Evolutionary conservation across 2,329 filamentous ascomycete species (phyloP).

Genomic region (Diplocarpon mali): DNA sequence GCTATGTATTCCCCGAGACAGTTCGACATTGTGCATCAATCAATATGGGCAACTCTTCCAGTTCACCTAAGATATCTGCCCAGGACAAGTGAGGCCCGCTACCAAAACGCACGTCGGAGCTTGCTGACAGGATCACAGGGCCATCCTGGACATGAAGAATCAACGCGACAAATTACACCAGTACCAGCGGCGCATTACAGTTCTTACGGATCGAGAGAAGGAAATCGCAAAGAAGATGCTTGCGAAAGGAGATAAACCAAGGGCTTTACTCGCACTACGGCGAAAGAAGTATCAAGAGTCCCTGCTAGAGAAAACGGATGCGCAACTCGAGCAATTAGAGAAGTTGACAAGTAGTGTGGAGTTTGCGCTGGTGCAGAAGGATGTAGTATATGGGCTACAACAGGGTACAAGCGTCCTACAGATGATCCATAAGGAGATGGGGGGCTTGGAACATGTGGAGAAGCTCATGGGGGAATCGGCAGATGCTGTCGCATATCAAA

Average conservation of each 20-base stretch:
- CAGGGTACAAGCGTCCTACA: slow-evolving; percentile 83
- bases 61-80: slow-evolving; percentile 54
- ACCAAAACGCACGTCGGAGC: slow-evolving; percentile 6
- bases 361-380: slow-evolving; percentile 94
- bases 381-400: slow-evolving; percentile 83
- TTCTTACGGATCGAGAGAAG: slow-evolving; percentile 79
- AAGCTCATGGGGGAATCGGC: slow-evolving; percentile 88
- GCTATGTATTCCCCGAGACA: slow-evolving; percentile 8
- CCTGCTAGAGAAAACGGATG: slow-evolving; percentile 78
- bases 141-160: slow-evolving; percentile 93
- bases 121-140: slow-evolving; percentile 40
- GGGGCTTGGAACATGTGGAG: slow-evolving; percentile 85
- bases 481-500: slow-evolving; percentile 84
- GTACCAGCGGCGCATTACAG: slow-evolving; percentile 82
- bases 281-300: slow-evolving; percentile 96
- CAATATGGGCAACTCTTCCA: slow-evolving; percentile 53
- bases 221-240: slow-evolving; percentile 77
- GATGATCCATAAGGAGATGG: slow-evolving; percentile 93
- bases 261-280: slow-evolving; percentile 77
- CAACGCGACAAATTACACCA: slow-evolving; percentile 96
- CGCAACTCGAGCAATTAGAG: slow-evolving; percentile 88
- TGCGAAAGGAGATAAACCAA: slow-evolving; percentile 64
- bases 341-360: slow-evolving; percentile 81
- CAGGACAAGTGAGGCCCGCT: slow-evolving; percentile 66
- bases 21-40: not conserved